These are phyloP conservation scores for Gaeumannomyces sp. DNA, from an alignment of 2,329 filamentous ascomycete genomes.

Conservation along the genomic window DNA sequence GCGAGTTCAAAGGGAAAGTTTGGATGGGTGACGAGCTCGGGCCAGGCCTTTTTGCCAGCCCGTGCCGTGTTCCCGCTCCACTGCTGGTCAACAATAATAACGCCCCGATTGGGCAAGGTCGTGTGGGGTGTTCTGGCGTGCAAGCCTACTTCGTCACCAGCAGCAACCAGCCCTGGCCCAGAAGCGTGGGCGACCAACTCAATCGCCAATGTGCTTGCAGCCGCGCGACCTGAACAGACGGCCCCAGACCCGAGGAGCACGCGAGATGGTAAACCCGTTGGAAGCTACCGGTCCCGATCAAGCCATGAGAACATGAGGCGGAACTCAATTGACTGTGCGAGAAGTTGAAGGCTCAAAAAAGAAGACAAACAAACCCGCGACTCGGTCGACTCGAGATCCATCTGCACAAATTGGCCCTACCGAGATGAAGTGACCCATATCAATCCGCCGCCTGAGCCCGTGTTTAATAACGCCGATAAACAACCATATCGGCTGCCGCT, in stretches of 20 bases:
- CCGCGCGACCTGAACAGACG: neutral
- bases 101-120: conserved; percentile 4
- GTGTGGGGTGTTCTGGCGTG: conserved; percentile 5
- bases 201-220: neutral
- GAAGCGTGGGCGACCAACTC: neutral
- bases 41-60: conserved; percentile 1
- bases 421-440: neutral
- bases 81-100: conserved; percentile 9
- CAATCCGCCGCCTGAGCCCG: neutral
- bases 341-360: neutral
- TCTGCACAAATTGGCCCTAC: neutral
- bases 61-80: neutral
- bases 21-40: conserved; percentile 8
- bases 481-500: neutral
- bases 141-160: conserved; percentile 7
- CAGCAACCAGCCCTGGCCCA: neutral
- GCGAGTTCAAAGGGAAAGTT: conserved; percentile 7
- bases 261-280: no score
- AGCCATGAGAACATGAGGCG: no score
- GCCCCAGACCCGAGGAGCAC: neutral
- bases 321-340: neutral
- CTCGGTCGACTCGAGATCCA: neutral
- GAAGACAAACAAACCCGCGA: neutral
- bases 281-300: neutral
- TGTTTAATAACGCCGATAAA: neutral